Conservation (phyloP, 257 asterid genomes). For the Nicotiana benthamiana region DNA sequence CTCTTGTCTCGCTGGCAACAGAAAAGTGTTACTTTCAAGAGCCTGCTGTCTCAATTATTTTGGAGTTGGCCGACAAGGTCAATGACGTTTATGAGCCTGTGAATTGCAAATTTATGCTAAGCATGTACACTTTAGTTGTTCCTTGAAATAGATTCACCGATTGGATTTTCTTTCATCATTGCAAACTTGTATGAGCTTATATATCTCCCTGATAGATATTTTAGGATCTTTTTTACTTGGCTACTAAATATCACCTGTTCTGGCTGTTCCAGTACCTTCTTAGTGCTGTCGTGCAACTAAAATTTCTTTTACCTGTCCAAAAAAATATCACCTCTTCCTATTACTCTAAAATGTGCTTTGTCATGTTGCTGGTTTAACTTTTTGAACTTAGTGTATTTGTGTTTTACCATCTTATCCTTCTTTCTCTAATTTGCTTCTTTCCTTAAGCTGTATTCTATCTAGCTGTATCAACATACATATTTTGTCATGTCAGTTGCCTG, state of each 20-base stretch:
- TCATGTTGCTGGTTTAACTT: neutral
- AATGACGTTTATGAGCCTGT: neutral
- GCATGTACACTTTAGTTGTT: neutral
- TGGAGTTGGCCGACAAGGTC: constrained; percentile 79
- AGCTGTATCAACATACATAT: neutral
- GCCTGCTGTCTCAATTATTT: constrained; percentile 62
- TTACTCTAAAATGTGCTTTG: neutral
- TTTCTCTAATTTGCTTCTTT: no score
- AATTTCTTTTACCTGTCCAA: neutral
- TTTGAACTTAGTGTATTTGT: neutral
- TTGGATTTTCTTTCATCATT: neutral
- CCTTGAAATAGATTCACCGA: neutral
- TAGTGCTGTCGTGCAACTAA: neutral
- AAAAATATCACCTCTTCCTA: neutral
- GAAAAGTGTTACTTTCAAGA: constrained; percentile 86
- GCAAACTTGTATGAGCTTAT: no score
- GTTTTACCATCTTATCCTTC: neutral
- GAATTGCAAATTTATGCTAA: neutral
- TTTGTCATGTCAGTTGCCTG: constrained; percentile 39
- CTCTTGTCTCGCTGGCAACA: constrained; percentile 56
- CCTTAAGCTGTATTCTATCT: neutral
- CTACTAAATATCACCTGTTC: neutral
- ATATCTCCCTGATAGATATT: no score
- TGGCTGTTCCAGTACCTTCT: neutral
- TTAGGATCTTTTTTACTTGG: neutral